Conservation (phyloP, 1,284 basidiomycete genomes). For the Cryptococcus sp. region DNA sequence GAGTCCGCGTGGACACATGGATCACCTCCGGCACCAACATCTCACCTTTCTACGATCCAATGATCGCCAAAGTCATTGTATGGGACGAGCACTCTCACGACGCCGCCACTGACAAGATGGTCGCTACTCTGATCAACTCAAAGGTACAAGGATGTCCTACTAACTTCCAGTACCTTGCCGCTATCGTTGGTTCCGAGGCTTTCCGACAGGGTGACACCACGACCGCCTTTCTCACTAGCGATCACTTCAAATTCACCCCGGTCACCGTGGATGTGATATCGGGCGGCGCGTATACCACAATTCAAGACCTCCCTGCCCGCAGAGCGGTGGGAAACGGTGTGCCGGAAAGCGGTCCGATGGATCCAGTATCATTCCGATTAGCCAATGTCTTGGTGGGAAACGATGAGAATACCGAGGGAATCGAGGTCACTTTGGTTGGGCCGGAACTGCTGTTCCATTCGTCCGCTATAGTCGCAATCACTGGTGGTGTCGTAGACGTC, state of each 20-base stretch:
- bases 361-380: constrained; percentile 61
- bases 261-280: constrained; percentile 62
- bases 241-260: constrained; percentile 43
- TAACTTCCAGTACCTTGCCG: constrained; percentile 60
- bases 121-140: constrained; percentile 48
- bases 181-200: constrained; percentile 54
- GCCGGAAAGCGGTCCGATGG: constrained; percentile 69
- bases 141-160: constrained; percentile 61
- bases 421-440: constrained; percentile 59
- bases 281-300: constrained; percentile 62
- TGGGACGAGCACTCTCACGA: constrained; percentile 31
- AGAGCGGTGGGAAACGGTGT: constrained; percentile 61
- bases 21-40: constrained; percentile 55
- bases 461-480: constrained; percentile 60
- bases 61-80: constrained; percentile 51
- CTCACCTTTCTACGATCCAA: constrained; percentile 63
- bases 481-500: constrained; percentile 60
- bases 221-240: constrained; percentile 59
- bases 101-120: constrained; percentile 29
- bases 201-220: constrained; percentile 60
- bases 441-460: constrained; percentile 58
- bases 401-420: constrained; percentile 58
- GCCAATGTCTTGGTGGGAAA: constrained; percentile 69
- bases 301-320: constrained; percentile 68
- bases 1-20: constrained; percentile 47